Conservation (phyloP, 345 rosid species). For the Raphanus sativus region DNA sequence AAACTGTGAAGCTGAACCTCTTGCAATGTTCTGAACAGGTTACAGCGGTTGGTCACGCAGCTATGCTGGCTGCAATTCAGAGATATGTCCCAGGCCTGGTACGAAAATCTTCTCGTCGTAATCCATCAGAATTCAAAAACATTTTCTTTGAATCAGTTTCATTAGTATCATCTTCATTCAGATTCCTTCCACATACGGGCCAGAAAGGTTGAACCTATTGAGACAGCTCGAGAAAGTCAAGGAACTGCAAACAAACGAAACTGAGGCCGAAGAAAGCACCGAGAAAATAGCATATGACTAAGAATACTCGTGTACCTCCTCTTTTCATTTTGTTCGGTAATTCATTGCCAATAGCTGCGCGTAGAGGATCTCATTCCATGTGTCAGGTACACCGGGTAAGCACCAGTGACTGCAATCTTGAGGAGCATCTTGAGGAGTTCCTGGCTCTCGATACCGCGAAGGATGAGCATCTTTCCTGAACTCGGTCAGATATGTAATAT, state of each 20-base stretch:
- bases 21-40: constrained; percentile 52
- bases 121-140: background rate
- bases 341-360: constrained; percentile 58
- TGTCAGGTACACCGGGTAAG: constrained; percentile 83
- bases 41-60: constrained; percentile 98
- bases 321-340: constrained; percentile 32
- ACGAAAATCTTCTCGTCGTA: constrained; percentile 31
- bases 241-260: constrained; percentile 61
- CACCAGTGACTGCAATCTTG: constrained; percentile 98
- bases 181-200: constrained; percentile 95
- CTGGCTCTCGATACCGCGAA: constrained; percentile 67
- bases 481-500: constrained; percentile 71
- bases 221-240: constrained; percentile 91
- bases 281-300: constrained; percentile 39
- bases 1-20: background rate
- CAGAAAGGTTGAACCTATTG: constrained; percentile 85
- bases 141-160: background rate
- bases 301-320: constrained; percentile 16
- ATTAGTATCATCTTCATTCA: constrained; percentile 39
- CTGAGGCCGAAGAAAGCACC: constrained; percentile 50
- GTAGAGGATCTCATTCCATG: constrained; percentile 82
- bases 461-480: constrained; percentile 79
- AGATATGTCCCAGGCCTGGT: constrained; percentile 89
- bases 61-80: constrained; percentile 94
- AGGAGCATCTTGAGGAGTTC: constrained; percentile 60